Evolutionary conservation across 805 yeast species (phyloP), one percentile per base, ranked within the genome.

Genomic region (Grigorovia jiainica): DNA sequence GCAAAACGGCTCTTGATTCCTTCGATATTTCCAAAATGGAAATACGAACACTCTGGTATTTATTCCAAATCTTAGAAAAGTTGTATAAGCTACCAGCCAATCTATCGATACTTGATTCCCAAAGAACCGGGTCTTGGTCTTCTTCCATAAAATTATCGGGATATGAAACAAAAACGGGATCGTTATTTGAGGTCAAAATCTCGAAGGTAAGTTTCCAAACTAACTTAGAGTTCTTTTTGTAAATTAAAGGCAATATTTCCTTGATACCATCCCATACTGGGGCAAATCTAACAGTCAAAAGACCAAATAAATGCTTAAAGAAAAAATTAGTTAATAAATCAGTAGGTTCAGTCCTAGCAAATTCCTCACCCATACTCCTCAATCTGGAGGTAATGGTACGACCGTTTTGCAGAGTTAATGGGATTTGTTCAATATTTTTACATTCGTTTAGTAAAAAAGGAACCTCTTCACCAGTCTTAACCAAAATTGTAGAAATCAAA

Each of bases 231-330:
- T 65, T 56, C 47, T 68, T 69, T 15, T 57, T 64, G 11, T 68
- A 60, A 8, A 81, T 59, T 3, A 60, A 53, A 1, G 79, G 75
- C 4, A 85, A 54, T 4, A 73, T 71, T 46, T 81, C 90, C 41
- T 70, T 64, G 2, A 83, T 82, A 5, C 82, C 87, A 16, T 75
- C 72, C 95, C 95, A 87, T 11, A 82, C 71, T 1, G 97, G 97
- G 43, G 86, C 82, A 51, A 90, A 87, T 44, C 76, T 74, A 27
- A 79, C 78, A 4, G 86, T 69, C 34, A 89, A 62, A 45, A 83
- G 70, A 27, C 97, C 97, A 49, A 82, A 72, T 31, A 78, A 42
- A 51, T 71, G 77, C 18, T 67, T 68, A 25, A 75, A 67, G 34
- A 49, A 62, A 41, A 45, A 46, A 38, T 45, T 54, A 4, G 36